phyloP scores from a whole-genome alignment of 192 early-diverging fungal genomes.

The Podila horticola region DNA sequence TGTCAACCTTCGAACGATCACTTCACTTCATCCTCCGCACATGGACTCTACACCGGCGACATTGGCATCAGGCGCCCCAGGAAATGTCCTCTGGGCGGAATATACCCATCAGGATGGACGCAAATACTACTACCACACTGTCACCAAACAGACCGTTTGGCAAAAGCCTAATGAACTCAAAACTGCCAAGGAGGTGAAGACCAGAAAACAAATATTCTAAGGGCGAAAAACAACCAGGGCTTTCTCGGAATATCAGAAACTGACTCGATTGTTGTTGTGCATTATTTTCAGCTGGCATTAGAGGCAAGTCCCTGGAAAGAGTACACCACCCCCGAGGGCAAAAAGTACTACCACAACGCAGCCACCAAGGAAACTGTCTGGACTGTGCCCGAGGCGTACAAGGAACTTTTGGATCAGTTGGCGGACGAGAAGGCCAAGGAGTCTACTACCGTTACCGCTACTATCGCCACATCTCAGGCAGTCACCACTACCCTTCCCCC shows the following conservation, averaged over 20 bases:
- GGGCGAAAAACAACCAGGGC: too few relatives aligned
- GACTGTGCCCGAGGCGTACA: slow-evolving; percentile 84
- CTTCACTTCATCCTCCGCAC: slow-evolving; percentile 2
- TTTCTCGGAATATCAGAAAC: too few relatives aligned
- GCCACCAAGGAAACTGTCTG: slow-evolving; percentile 84
- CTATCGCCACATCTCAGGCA: not conserved
- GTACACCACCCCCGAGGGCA: slow-evolving; percentile 78
- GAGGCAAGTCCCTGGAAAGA: slow-evolving; percentile 84
- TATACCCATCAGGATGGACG: slow-evolving; percentile 85
- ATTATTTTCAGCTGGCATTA: slow-evolving; percentile 58
- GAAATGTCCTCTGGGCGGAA: slow-evolving; percentile 73
- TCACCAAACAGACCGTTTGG: slow-evolving; percentile 86
- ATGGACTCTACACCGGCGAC: not conserved
- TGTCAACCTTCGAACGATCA: too few relatives aligned
- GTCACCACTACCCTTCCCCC: not conserved
- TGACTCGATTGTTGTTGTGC: too few relatives aligned
- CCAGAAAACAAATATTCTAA: not conserved
- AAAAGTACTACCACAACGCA: slow-evolving; percentile 89
- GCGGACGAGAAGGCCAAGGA: slow-evolving; percentile 49
- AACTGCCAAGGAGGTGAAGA: slow-evolving; percentile 71
- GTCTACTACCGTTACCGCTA: not conserved
- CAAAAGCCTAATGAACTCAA: slow-evolving; percentile 94
- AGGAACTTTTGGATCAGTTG: slow-evolving; percentile 56
- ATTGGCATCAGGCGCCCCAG: not conserved
- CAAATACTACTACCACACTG: slow-evolving; percentile 86